phyloP scores from a whole-genome alignment of 257 asterid genomes.

The Solanum chiquidenum region DNA sequence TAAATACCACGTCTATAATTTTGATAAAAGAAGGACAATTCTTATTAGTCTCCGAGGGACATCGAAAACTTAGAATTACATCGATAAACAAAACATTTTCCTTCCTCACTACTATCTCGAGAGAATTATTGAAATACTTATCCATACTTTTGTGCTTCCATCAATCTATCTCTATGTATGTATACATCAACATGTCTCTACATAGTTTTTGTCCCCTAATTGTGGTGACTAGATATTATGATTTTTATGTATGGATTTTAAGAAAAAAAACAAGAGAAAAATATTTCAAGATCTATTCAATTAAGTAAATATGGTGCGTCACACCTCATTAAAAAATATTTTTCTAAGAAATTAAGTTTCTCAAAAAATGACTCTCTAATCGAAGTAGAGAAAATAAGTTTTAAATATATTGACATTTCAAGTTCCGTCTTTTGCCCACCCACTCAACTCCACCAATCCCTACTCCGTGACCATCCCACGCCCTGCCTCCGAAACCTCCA shows the following conservation, averaged over 20 bases:
- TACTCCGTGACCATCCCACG: not conserved
- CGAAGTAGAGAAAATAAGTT: not conserved
- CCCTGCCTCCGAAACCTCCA: not conserved
- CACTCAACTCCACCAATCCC: not conserved
- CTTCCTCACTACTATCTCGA: not conserved
- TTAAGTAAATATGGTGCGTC: not conserved
- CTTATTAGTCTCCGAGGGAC: no score
- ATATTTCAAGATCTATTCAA: not conserved
- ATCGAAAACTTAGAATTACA: not conserved
- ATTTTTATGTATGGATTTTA: not conserved
- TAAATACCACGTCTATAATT: not conserved
- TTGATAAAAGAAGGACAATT: not conserved
- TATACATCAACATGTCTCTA: not conserved
- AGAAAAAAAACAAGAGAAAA: not conserved
- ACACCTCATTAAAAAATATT: not conserved
- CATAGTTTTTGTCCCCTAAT: not conserved
- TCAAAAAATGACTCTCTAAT: not conserved
- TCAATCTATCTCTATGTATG: not conserved
- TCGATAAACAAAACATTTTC: no score
- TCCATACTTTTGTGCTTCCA: not conserved
- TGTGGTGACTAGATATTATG: not conserved
- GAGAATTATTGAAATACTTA: not conserved
- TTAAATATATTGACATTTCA: not conserved
- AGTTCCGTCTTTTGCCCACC: not conserved
- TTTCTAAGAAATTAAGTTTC: not conserved